These are phyloP conservation scores for Coniochaeta prunicola DNA, from an alignment of 2,329 filamentous ascomycete species.

Conservation along the genomic window DNA sequence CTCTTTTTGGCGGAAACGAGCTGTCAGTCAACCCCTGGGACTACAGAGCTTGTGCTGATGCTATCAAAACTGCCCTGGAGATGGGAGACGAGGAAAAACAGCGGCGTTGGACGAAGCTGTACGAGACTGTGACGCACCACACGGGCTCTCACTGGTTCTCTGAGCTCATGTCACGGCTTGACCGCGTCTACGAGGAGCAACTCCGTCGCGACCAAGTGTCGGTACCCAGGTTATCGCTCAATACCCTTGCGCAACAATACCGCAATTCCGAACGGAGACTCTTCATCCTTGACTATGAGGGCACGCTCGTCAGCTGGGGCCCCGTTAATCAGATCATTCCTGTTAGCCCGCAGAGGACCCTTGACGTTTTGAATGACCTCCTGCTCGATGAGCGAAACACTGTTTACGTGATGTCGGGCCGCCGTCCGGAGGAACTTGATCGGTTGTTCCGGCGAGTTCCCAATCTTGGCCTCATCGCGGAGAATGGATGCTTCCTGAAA, in stretches of 20 bases:
- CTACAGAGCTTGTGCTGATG: conserved; percentile 78
- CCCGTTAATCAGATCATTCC: conserved; percentile 78
- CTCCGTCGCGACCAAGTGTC: conserved; percentile 77
- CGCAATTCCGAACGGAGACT: conserved; percentile 58
- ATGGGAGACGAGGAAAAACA: conserved; percentile 72
- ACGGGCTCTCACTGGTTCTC: conserved; percentile 83
- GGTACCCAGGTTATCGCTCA: conserved; percentile 75
- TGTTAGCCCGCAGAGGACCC: conserved; percentile 76
- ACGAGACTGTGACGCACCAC: conserved; percentile 67
- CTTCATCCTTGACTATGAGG: conserved; percentile 91
- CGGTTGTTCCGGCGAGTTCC: conserved; percentile 77
- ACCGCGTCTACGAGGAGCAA: conserved; percentile 75
- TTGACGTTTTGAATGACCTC: conserved; percentile 76
- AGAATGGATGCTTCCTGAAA: conserved; percentile 88
- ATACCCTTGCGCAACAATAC: conserved; percentile 59
- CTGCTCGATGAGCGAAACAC: conserved; percentile 73
- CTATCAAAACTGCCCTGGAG: conserved; percentile 75
- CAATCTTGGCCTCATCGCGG: conserved; percentile 81
- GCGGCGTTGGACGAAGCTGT: conserved; percentile 65
- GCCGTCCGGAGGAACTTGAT: conserved; percentile 81
- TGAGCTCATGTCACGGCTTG: conserved; percentile 64
- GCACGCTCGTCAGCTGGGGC: conserved; percentile 82
- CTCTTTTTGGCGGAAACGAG: conserved; percentile 73
- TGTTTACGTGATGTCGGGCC: conserved; percentile 90
- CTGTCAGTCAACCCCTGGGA: conserved; percentile 94